Percentiles rank a stretch among this genome's conserved stretches.
phyloP scores from a whole-genome alignment of 371 early-diverging fungal species.

The Sporodiniella umbellata region DNA sequence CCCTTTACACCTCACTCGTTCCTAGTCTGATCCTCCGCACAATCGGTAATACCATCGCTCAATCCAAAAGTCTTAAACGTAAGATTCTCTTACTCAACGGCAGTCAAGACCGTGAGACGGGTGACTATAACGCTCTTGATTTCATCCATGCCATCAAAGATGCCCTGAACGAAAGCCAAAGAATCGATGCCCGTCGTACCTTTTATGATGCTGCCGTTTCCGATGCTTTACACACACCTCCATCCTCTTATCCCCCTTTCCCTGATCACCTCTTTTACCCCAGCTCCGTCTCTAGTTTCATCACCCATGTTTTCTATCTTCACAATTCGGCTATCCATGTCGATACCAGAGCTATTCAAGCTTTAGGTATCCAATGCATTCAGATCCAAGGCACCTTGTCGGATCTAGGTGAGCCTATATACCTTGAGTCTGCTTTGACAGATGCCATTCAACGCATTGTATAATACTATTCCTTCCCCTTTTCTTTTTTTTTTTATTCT shows the following conservation, averaged over 20 bases:
- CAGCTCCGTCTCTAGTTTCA: constrained; percentile 52
- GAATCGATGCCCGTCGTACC: constrained; percentile 43
- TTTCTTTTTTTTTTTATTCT: no score
- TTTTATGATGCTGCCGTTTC: constrained; percentile 34
- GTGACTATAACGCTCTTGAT: constrained; percentile 66
- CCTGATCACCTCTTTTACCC: constrained; percentile 33
- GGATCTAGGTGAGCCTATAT: constrained; percentile 19
- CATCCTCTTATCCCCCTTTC: constrained; percentile 33
- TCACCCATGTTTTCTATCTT: constrained; percentile 68
- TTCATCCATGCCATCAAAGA: constrained; percentile 66
- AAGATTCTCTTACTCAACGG: constrained; percentile 73
- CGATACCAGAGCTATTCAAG: constrained; percentile 57
- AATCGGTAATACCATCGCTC: constrained; percentile 61
- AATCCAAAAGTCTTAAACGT: constrained; percentile 49
- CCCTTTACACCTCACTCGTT: constrained; percentile 69
- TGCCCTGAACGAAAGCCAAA: constrained; percentile 58
- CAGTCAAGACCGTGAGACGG: constrained; percentile 67
- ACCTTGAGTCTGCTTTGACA: constrained; percentile 15
- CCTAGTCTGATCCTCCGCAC: constrained; percentile 68
- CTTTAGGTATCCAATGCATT: constrained; percentile 62
- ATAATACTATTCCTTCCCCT: no score
- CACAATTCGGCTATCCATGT: constrained; percentile 42
- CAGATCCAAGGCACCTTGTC: constrained; percentile 24
- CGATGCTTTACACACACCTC: constrained; percentile 7
- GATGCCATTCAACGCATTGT: background rate